phyloP scores from a whole-genome alignment of 2,329 filamentous ascomycete genomes.

The Hypocreales sp. region DNA sequence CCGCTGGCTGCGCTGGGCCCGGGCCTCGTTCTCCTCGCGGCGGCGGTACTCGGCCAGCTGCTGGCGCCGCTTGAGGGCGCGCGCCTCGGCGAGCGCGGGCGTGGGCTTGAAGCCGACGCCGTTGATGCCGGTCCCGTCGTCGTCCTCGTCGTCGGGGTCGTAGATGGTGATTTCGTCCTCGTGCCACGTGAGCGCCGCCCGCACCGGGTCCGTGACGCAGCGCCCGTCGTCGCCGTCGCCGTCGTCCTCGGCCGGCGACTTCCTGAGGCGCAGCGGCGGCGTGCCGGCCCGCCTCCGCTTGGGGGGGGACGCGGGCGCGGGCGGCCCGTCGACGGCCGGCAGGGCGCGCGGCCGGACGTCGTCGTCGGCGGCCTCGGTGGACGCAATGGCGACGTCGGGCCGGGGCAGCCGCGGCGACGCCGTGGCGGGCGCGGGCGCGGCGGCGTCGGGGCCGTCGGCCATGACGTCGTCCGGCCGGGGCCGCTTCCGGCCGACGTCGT shows the following conservation, averaged over 20 bases:
- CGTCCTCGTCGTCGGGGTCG: slow-evolving; percentile 47
- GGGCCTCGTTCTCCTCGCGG: slow-evolving; percentile 44
- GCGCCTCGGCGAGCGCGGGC: slow-evolving; percentile 40
- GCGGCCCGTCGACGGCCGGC: slow-evolving; percentile 21
- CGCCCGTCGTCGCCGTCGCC: slow-evolving; percentile 16
- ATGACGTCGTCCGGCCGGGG: slow-evolving; percentile 1
- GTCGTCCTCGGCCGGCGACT: slow-evolving; percentile 6
- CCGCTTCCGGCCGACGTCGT: slow-evolving; percentile 6
- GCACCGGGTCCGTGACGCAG: slow-evolving; percentile 32
- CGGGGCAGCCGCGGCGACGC: neutral
- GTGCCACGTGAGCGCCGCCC: slow-evolving; percentile 49
- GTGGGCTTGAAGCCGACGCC: slow-evolving; percentile 53
- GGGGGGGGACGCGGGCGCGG: slow-evolving; percentile 19
- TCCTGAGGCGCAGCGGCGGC: slow-evolving; percentile 19
- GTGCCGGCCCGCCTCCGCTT: slow-evolving; percentile 19
- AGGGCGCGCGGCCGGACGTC: slow-evolving; percentile 4
- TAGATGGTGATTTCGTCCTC: slow-evolving; percentile 54
- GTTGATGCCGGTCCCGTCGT: slow-evolving; percentile 52
- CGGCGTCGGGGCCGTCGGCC: slow-evolving; percentile 3
- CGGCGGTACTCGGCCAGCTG: slow-evolving; percentile 46
- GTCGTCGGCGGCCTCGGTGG: neutral
- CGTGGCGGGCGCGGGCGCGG: slow-evolving; percentile 7
- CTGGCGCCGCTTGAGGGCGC: slow-evolving; percentile 39
- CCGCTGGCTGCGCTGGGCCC: slow-evolving; percentile 36
- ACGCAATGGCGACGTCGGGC: neutral